phyloP scores from a whole-genome alignment of 1,139 yeast genomes.

The Taphrina confusa region DNA sequence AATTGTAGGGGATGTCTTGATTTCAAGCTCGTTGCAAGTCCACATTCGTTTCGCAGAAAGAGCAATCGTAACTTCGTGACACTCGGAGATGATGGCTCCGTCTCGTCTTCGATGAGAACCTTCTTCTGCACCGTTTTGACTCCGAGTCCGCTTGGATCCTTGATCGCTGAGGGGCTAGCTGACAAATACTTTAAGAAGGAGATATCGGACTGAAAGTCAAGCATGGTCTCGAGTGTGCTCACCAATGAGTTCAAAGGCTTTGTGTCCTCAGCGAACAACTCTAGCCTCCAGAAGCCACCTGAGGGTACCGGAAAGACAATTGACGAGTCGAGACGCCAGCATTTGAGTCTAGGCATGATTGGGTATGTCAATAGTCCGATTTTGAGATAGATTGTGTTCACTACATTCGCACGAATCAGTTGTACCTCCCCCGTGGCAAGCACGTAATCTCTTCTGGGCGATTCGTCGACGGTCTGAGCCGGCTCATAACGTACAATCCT shows the following conservation, averaged over 20 bases:
- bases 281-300: not conserved
- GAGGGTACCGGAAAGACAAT: conserved; percentile 5
- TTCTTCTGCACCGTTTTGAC: too few relatives aligned
- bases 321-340: not conserved
- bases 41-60: too few relatives aligned
- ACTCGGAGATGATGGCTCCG: too few relatives aligned
- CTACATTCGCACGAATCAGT: not conserved
- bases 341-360: conserved; percentile 4
- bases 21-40: too few relatives aligned
- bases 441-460: not conserved
- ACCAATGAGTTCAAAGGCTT: not conserved
- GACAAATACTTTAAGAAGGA: too few relatives aligned
- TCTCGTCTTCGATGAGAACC: too few relatives aligned
- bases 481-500: not conserved
- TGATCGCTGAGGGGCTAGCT: too few relatives aligned
- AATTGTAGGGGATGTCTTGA: too few relatives aligned
- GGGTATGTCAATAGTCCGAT: not conserved
- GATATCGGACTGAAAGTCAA: not conserved
- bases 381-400: not conserved
- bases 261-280: not conserved
- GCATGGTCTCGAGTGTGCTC: not conserved
- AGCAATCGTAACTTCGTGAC: too few relatives aligned
- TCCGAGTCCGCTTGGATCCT: too few relatives aligned
- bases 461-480: not conserved
- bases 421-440: not conserved